These are phyloP conservation scores for Paramecium pentaurelia DNA, from an alignment of 73 alveolate species.

Conservation along the genomic window DNA sequence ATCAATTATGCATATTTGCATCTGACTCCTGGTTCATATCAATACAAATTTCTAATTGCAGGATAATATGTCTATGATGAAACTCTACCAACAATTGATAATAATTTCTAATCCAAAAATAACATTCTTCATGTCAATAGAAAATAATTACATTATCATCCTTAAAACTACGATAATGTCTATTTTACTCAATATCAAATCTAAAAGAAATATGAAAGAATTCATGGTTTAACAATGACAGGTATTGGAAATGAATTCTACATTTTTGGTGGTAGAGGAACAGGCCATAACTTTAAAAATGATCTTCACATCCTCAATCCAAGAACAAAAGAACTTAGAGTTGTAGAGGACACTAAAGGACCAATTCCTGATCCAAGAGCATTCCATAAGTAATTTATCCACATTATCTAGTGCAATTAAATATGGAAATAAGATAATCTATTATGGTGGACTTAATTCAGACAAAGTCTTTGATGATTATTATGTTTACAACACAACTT, in stretches of 20 bases:
- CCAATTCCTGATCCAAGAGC: constrained; percentile 64
- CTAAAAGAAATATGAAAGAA: constrained; percentile 39
- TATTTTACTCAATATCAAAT: constrained; percentile 26
- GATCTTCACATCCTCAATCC: constrained; percentile 57
- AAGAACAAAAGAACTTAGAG: constrained; percentile 55
- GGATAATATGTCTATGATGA: constrained; percentile 61
- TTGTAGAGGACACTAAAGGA: constrained; percentile 58
- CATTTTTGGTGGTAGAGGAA: constrained; percentile 65
- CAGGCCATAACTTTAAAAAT: constrained; percentile 48
- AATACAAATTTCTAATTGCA: constrained; percentile 60
- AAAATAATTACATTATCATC: neutral
- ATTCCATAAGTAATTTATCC: constrained; percentile 39
- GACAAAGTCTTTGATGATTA: constrained; percentile 57
- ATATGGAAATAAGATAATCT: constrained; percentile 55
- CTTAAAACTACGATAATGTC: neutral
- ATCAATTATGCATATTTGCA: constrained; percentile 3
- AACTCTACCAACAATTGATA: constrained; percentile 25
- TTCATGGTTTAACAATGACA: constrained; percentile 59
- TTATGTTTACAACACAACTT: constrained; percentile 60
- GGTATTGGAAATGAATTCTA: constrained; percentile 67
- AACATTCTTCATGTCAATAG: constrained; percentile 45
- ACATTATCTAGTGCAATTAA: constrained; percentile 26
- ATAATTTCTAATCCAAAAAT: constrained; percentile 19
- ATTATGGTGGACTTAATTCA: constrained; percentile 64
- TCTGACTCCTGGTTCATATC: neutral